phyloP scores from a whole-genome alignment of 2,329 filamentous ascomycete species.

The Penicillium paneum region DNA sequence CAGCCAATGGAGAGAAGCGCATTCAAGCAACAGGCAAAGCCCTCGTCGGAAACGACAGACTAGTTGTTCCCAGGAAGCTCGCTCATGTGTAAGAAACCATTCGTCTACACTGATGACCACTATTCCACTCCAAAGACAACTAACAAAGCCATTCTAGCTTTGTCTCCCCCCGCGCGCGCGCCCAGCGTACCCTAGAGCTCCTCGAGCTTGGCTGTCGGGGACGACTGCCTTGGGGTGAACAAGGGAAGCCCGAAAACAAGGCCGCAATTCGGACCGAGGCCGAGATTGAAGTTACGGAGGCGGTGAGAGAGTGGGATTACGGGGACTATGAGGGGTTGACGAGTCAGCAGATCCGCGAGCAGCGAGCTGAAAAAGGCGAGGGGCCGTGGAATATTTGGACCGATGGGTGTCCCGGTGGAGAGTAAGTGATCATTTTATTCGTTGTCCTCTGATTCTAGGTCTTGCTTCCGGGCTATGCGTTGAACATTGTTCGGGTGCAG shows the following conservation, averaged over 20 bases:
- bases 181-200: constrained; percentile 86
- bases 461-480: neutral
- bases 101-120: constrained; percentile 27
- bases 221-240: constrained; percentile 65
- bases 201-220: constrained; percentile 70
- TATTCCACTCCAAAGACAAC: neutral
- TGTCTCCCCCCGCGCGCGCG: constrained; percentile 79
- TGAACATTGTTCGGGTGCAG: neutral
- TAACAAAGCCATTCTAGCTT: constrained; percentile 50
- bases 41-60: constrained; percentile 75
- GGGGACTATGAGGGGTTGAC: constrained; percentile 82
- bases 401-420: constrained; percentile 82
- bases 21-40: constrained; percentile 75
- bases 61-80: constrained; percentile 79
- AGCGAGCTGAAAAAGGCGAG: constrained; percentile 56
- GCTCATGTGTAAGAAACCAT: constrained; percentile 67
- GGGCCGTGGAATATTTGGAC: constrained; percentile 79
- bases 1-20: constrained; percentile 73
- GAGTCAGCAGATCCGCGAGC: constrained; percentile 62
- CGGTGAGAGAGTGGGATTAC: constrained; percentile 83
- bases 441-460: neutral
- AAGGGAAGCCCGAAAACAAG: constrained; percentile 29
- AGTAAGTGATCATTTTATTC: constrained; percentile 53
- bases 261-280: constrained; percentile 54
- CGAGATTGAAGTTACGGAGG: constrained; percentile 64